Base-by-base conservation (phyloP, 140 eudicot genomes). In the Anethum foeniculum region DNA sequence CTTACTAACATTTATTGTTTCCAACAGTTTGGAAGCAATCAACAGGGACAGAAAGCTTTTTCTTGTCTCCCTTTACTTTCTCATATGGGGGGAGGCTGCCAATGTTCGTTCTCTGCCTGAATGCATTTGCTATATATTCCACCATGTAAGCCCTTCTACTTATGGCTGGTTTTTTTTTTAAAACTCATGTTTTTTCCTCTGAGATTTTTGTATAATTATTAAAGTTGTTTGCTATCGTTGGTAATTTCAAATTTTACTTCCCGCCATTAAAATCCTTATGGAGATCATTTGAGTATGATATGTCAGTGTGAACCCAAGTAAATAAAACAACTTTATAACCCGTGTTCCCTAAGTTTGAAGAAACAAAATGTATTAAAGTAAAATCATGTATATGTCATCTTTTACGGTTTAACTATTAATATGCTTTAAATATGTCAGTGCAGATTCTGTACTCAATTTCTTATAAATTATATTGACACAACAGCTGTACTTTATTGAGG, bases 21-120 rank as follows among this genome's bases (percentile, higher is more conserved):
- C 71, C 27, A 54, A 79, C 87, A 95, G 99, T 72, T 86, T 93
- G 79, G 97, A 92, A 87, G 99, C 97, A 80, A 92, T 92, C 78
- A 89, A 90, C 77, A 87, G 88, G 86, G 99, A 95, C 81, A 88
- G 97, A 83, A 92, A 89, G 82, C 92, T 95, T 80, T 92, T 92
- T 86, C 82, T 95, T 67, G 86, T 92, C 83, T 92, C 99, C 30
- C 83, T 95, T 34, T 95, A 95, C 86, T 89, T 85, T 81, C 88
- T 91, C 73, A 91, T 95, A 60, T 95, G 99, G 99, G 99, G 99
- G 74, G 99, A 95, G 90, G 99, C 97, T 82, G 97, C 97, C n/a
- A 95, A 95, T 76, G 94, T 95, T 38, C 97, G 99, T 72, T 95
- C 92, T 85, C 97, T 95, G 85, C 97, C 99, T 12, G 99, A 95